Percentiles rank a stretch among this genome's conserved stretches.
These are phyloP conservation scores for Delphinella strobiligena DNA, from an alignment of 2,329 filamentous ascomycete species.

Conservation along the genomic window DNA sequence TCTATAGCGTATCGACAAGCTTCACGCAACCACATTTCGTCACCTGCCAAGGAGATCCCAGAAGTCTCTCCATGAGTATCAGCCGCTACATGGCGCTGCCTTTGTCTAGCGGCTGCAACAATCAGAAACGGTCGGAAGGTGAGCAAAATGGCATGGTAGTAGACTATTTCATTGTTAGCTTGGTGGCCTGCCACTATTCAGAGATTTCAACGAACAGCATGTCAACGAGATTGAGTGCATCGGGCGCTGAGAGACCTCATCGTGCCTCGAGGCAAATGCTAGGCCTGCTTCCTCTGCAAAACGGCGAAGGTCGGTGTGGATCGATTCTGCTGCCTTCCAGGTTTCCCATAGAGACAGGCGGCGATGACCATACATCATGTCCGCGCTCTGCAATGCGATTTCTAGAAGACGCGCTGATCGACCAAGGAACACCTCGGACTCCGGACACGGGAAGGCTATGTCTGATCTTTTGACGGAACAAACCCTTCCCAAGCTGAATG, in stretches of 20 bases:
- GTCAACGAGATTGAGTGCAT: neutral
- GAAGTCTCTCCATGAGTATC: neutral
- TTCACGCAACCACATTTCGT: constrained; percentile 19
- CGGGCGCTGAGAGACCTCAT: neutral
- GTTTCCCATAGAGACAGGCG: constrained; percentile 17
- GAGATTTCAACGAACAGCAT: no score
- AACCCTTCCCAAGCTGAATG: constrained; percentile 14
- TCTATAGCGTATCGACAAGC: constrained; percentile 20
- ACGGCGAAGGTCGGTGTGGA: constrained; percentile 14
- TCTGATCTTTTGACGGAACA: constrained; percentile 13
- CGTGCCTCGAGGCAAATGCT: constrained; percentile 4
- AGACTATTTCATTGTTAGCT: constrained; percentile 10
- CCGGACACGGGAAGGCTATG: constrained; percentile 16
- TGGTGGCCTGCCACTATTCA: no score
- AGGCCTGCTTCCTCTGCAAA: constrained; percentile 14
- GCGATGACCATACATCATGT: constrained; percentile 17
- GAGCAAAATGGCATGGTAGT: constrained; percentile 15
- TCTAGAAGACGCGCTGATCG: constrained; percentile 13
- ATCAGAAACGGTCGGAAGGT: constrained; percentile 17
- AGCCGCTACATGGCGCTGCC: neutral
- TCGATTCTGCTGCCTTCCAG: constrained; percentile 15
- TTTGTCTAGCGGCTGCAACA: constrained; percentile 9
- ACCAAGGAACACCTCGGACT: constrained; percentile 11
- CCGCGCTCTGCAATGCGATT: constrained; percentile 10
- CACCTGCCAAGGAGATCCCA: constrained; percentile 8